Evolutionary conservation across 768 basidiomycete genomes (phyloP).

Genomic region (Nidularia pulvinata): DNA sequence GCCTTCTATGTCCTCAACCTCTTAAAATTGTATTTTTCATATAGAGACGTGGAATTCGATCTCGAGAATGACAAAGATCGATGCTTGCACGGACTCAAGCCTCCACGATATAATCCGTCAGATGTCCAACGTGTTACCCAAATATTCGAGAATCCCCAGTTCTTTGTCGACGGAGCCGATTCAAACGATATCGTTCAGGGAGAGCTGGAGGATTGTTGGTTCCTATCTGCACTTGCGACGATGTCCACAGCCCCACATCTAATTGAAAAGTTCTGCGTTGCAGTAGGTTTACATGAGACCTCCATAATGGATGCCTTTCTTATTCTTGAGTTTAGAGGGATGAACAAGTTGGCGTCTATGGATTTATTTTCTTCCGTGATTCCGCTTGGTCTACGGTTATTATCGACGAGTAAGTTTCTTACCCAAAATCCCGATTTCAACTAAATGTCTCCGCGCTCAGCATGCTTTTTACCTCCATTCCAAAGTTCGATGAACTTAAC

Average conservation of each 20-base stretch:
- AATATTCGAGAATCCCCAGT: not conserved
- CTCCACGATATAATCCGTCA: not conserved
- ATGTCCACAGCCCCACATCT: slow-evolving; percentile 33
- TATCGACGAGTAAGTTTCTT: slow-evolving; percentile 49
- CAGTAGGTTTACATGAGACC: slow-evolving; percentile 12
- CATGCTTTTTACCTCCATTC: slow-evolving; percentile 45
- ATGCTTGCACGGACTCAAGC: not conserved
- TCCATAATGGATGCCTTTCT: not conserved
- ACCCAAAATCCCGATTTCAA: too few relatives aligned
- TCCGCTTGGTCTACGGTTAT: slow-evolving; percentile 50
- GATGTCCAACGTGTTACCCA: not conserved
- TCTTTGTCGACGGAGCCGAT: not conserved
- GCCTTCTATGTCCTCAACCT: not conserved
- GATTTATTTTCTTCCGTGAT: slow-evolving; percentile 58
- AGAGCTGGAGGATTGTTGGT: slow-evolving; percentile 44
- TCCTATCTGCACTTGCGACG: slow-evolving; percentile 38
- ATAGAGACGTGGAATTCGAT: not conserved
- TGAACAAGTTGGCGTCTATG: slow-evolving; percentile 54
- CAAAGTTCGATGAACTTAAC: slow-evolving; percentile 50
- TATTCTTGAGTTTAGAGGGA: slow-evolving; percentile 32
- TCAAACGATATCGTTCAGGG: slow-evolving; percentile 50
- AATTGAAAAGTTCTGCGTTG: slow-evolving; percentile 38
- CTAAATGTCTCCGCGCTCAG: slow-evolving; percentile 19
- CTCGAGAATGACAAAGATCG: not conserved
- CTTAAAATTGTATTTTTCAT: not conserved